Conservation (phyloP, 176 grass and related monocot species). For the Oryza meyeriana region DNA sequence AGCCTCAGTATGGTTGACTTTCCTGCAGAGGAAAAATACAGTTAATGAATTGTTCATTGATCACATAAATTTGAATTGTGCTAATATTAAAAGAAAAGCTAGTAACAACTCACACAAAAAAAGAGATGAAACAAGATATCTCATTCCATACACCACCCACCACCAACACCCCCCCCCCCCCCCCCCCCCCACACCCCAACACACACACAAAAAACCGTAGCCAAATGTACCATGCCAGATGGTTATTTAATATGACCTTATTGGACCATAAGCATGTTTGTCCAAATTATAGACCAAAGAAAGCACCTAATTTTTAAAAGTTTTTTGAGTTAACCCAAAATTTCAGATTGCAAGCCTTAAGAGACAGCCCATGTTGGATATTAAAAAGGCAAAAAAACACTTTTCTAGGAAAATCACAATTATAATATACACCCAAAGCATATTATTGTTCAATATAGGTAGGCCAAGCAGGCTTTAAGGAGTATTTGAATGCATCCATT, state of each 20-base stretch:
- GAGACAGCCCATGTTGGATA: slow-evolving; percentile 1
- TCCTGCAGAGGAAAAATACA: slow-evolving; percentile 58
- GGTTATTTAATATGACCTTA: neutral
- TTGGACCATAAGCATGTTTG: neutral
- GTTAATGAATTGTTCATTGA: slow-evolving; percentile 29
- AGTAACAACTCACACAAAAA: neutral
- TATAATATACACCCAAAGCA: neutral
- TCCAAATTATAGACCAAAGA: neutral
- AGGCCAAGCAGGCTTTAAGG: neutral
- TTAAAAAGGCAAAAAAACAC: neutral
- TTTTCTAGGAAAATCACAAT: neutral
- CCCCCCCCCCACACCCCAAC: too few species aligned
- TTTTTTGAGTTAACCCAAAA: neutral
- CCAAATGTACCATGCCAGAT: neutral
- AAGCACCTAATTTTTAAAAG: neutral
- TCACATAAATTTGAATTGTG: neutral
- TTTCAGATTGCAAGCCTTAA: neutral
- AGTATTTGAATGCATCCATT: slow-evolving; percentile 14
- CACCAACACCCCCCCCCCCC: too few species aligned
- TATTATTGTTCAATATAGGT: neutral
- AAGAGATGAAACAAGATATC: slow-evolving; percentile 6
- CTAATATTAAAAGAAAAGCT: neutral
- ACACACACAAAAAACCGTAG: too few species aligned
- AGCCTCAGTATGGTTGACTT: slow-evolving; percentile 94
- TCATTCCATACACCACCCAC: neutral